Conservation (phyloP, 2,329 filamentous ascomycete species). For the Xylaria sp. region DNA sequence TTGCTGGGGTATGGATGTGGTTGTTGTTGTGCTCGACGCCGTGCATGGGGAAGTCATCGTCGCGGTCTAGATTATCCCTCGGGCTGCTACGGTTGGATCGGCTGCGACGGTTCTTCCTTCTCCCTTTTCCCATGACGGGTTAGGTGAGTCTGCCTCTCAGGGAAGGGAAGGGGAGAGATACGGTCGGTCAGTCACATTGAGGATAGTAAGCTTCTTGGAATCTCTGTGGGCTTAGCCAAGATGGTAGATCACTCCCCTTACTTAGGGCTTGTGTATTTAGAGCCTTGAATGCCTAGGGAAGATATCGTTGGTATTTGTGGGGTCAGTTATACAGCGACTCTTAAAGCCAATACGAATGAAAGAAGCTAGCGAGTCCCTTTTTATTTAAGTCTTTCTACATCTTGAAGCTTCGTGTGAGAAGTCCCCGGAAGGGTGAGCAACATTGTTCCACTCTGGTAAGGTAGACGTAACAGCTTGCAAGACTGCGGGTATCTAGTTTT, state of each 20-base stretch:
- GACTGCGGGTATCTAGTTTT: slow-evolving; percentile 8
- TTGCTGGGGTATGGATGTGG: background rate
- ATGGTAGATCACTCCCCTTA: background rate
- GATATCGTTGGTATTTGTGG: background rate
- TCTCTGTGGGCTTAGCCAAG: background rate
- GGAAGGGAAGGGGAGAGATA: background rate
- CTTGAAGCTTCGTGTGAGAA: slow-evolving; percentile 33
- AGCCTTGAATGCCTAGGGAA: background rate
- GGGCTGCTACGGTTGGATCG: slow-evolving; percentile 3
- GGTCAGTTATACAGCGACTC: slow-evolving; percentile 12
- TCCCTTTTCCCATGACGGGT: slow-evolving; percentile 39
- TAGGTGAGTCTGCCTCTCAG: slow-evolving; percentile 13
- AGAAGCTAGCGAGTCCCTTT: slow-evolving; percentile 30
- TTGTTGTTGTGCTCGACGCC: slow-evolving; percentile 26
- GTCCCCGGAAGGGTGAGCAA: slow-evolving; percentile 37
- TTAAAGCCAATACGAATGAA: slow-evolving; percentile 31
- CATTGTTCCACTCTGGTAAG: slow-evolving; percentile 28
- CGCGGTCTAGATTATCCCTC: slow-evolving; percentile 27
- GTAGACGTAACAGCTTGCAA: slow-evolving; percentile 18
- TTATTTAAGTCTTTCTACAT: slow-evolving; percentile 34
- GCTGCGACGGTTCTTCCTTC: slow-evolving; percentile 23
- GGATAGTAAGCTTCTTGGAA: background rate
- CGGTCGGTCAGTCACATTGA: slow-evolving; percentile 19
- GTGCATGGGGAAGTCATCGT: slow-evolving; percentile 44
- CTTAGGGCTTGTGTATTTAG: background rate